These are phyloP conservation scores for Penicillium oxalicum DNA, from an alignment of 2,329 filamentous ascomycete genomes.

Conservation along the genomic window DNA sequence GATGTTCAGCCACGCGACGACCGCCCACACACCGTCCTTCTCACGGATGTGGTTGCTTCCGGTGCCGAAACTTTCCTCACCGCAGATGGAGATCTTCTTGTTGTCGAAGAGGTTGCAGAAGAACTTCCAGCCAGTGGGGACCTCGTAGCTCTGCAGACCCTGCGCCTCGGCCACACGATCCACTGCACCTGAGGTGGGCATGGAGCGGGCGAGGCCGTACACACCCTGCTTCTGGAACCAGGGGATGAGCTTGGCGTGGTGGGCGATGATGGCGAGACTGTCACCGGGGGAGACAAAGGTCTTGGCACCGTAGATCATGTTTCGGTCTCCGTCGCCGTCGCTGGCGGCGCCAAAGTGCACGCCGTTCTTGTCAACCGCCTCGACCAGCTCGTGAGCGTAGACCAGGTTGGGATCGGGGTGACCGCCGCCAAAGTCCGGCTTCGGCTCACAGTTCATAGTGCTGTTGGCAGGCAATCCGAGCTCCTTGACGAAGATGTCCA, in stretches of 20 bases:
- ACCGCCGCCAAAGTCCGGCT: constrained; percentile 91
- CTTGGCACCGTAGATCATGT: constrained; percentile 99
- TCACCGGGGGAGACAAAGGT: constrained; percentile 95
- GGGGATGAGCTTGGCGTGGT: constrained; percentile 91
- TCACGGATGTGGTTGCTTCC: constrained; percentile 98
- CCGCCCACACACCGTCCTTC: constrained; percentile 97
- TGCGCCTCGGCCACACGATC: constrained; percentile 95
- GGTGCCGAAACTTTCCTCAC: constrained; percentile 96
- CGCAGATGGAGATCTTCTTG: constrained; percentile 95
- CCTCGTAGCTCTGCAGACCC: constrained; percentile 86
- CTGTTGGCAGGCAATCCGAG: constrained; percentile 70
- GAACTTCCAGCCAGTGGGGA: constrained; percentile 98
- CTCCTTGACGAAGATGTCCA: constrained; percentile 91
- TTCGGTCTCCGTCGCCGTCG: constrained; percentile 95
- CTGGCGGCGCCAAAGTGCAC: constrained; percentile 96
- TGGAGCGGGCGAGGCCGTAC: constrained; percentile 88
- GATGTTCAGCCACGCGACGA: constrained; percentile 98
- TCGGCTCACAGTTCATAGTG: constrained; percentile 87
- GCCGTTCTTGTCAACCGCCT: constrained; percentile 81
- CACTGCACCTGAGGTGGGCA: constrained; percentile 94
- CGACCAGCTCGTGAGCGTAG: constrained; percentile 90
- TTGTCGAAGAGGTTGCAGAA: constrained; percentile 95
- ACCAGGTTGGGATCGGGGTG: constrained; percentile 98
- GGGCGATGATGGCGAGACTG: constrained; percentile 94
- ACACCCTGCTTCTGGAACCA: constrained; percentile 98